Conservation (phyloP, 139 green algal genomes). For the Chlorella sp. region DNA sequence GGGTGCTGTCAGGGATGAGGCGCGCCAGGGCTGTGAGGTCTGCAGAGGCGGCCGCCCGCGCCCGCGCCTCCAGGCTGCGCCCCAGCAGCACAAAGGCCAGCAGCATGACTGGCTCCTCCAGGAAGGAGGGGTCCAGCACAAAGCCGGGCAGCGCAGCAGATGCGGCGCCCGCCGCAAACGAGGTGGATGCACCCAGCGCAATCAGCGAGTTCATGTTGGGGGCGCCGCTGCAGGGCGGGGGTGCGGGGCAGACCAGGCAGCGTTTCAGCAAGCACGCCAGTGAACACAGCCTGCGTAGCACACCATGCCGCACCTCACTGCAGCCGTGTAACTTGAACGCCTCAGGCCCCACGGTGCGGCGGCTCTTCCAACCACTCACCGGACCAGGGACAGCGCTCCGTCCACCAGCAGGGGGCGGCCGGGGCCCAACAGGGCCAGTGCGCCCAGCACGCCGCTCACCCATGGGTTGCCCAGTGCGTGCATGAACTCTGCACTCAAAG, state of each 20-base stretch:
- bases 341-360: too few relatives aligned
- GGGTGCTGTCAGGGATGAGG: slow-evolving; percentile 76
- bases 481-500: slow-evolving; percentile 65
- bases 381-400: slow-evolving; percentile 71
- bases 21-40: slow-evolving; percentile 76
- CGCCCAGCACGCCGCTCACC: slow-evolving; percentile 74
- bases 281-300: too few relatives aligned
- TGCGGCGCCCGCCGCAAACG: slow-evolving; percentile 67
- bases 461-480: slow-evolving; percentile 66
- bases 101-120: slow-evolving; percentile 97
- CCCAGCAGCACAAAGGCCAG: slow-evolving; percentile 96
- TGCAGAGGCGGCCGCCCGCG: slow-evolving; percentile 54
- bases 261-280: neutral
- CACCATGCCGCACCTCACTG: too few relatives aligned
- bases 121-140: slow-evolving; percentile 75
- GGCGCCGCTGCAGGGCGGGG: slow-evolving; percentile 48
- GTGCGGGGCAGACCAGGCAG: too few relatives aligned
- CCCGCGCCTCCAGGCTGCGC: slow-evolving; percentile 80
- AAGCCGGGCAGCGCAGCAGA: slow-evolving; percentile 57
- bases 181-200: slow-evolving; percentile 76
- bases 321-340: too few relatives aligned
- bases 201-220: slow-evolving; percentile 97
- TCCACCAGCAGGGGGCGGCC: slow-evolving; percentile 77
- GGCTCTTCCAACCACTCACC: slow-evolving; percentile 3
- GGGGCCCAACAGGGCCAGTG: slow-evolving; percentile 83